Base-by-base conservation (phyloP, 108 stramenopile genomes). In the Fistulifera solaris region DNA sequence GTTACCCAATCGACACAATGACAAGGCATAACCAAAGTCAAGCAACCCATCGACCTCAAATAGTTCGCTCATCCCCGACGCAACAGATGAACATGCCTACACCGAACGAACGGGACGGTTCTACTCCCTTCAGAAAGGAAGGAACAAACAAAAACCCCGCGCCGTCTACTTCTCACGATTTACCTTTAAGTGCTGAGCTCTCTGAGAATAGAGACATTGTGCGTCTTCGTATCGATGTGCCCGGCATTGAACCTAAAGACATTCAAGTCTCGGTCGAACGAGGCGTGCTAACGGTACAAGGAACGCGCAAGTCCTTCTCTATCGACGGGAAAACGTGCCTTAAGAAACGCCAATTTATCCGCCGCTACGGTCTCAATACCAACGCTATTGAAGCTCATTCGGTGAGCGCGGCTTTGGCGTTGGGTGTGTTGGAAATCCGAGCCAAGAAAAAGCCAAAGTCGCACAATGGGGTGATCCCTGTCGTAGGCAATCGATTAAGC, bases 301-400 rank as follows among this genome's bases (percentile, higher is more conserved):
- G 47, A 10, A 16, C 18, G 14, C 47, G 47, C 47, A 12, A 48
- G 18, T n/a, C 47, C 15, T 17, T 48, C 14, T 16, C 15, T 15
- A 16, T 48, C 15, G 47, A 48, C 18, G 47, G 47, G 14, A 48
- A 15, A 10, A 16, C 17, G 14, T 12, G 11, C 17, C 14, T 48
- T 10, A 46, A 48, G 57, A 46, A 48, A 18, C 57, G 46, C 13
- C 19, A 48, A 26, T 58, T 53, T 26, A 7, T 16, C 22, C 42
- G 63, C 19, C 40, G 63, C 15, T 64, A 56, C 27, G 54, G 38
- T 35, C 45, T 64, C 12, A 28, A 64, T 24, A 35, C 26, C 1
- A 13, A 7, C 19, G 18, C 48, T 38, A 35, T 61, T 17, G 57
- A 64, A 18, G 26, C 27, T 5, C 13, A 27, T 1, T 11, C 11